These are phyloP conservation scores for Raphanus sativus DNA, from an alignment of 345 rosid species.

Conservation along the genomic window DNA sequence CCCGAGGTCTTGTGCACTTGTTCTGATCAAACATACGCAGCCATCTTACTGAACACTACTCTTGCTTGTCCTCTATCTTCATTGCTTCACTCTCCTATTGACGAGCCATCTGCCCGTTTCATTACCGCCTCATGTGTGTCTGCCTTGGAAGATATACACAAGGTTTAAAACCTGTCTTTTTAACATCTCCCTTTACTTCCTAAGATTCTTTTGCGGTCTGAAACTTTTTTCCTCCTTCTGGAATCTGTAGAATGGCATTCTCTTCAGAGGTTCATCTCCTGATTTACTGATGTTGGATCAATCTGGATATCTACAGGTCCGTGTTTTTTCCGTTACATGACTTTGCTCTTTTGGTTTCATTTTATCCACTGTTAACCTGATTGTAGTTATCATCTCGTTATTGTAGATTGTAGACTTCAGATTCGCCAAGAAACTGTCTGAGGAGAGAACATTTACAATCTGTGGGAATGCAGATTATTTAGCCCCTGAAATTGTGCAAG, in stretches of 20 bases:
- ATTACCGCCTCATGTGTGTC: constrained; percentile 72
- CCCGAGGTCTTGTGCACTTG: constrained; percentile 73
- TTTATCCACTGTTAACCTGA: not conserved
- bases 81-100: constrained; percentile 69
- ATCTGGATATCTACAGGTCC: constrained; percentile 78
- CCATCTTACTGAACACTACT: constrained; percentile 63
- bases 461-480: constrained; percentile 82
- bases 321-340: constrained; percentile 20
- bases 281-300: constrained; percentile 85
- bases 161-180: constrained; percentile 45
- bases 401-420: constrained; percentile 81
- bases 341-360: not conserved
- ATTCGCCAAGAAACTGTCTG: constrained; percentile 69
- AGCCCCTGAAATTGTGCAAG: constrained; percentile 91
- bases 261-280: constrained; percentile 87
- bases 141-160: constrained; percentile 76
- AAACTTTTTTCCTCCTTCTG: constrained; percentile 15
- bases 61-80: constrained; percentile 84
- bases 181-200: not conserved
- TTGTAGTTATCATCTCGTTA: not conserved
- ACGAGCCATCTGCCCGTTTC: constrained; percentile 70
- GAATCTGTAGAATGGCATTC: constrained; percentile 63
- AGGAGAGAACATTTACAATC: constrained; percentile 76
- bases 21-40: constrained; percentile 63
- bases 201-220: constrained; percentile 4